Evolutionary conservation across 306 rosid genomes (phyloP), one percentile per base, ranked within the genome.

Genomic region (Cicer chorassanicum): DNA sequence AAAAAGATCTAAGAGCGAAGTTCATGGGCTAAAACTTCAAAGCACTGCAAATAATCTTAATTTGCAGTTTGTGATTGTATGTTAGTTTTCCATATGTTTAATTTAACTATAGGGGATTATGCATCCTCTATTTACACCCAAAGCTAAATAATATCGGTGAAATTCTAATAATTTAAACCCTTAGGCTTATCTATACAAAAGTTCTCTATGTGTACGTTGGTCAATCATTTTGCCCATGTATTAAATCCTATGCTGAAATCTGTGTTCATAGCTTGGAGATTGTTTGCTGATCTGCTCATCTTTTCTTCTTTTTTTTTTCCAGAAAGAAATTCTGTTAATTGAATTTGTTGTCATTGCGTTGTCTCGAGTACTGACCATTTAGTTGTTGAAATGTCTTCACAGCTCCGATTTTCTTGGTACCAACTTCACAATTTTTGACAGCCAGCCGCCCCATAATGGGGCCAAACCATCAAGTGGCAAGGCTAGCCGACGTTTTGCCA

Each of bases 321-420:
- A 2, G 9, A 78, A n/a, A n/a, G 45, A 36, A 46, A 62, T 65
- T 60, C 39, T 8, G 55, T 36, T 24, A 39, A 21, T 70, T 66
- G 62, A 62, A n/a, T 57, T n/a, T 50, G 2, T 34, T 40, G 19
- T 49, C 14, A 61, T n/a, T 71, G 57, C 41, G 59, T 10, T 60
- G n/a, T 63, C 24, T 34, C 34, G 34, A 19, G 65, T 70, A 24
- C 53, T 72, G 15, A 65, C 78, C 15, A 71, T 62, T n/a, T 53
- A 5, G 45, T 56, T 63, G 7, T 14, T 65, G 65, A 71, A 84
- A 69, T 66, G 36, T 19, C 41, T 51, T 77, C 64, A 79, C 95
- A 95, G 99, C 91, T 95, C 98, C 63, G 98, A 95, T 77, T 95
- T 95, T 85, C 96, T 95, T 55, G 98, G 98, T 63, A 92, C 96